Conservation (phyloP, 2,329 filamentous ascomycete genomes). For the Scytalidium sp. region DNA sequence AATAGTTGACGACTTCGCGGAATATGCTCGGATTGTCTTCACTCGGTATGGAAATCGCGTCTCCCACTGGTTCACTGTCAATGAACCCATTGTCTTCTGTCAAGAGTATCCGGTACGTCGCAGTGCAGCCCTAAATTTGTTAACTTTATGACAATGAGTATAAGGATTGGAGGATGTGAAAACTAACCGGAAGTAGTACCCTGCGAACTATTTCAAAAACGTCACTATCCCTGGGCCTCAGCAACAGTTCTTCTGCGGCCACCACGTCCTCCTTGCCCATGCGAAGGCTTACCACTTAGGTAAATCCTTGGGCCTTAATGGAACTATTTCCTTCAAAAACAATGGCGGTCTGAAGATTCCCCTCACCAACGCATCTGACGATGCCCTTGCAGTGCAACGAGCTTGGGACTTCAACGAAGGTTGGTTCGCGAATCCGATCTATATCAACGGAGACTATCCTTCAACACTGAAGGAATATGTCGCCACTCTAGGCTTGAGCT, state of each 20-base stretch:
- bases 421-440: conserved; percentile 47
- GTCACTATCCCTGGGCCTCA: conserved; percentile 32
- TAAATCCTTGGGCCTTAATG: conserved; percentile 45
- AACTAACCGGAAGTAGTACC: conserved; percentile 8
- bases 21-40: conserved; percentile 49
- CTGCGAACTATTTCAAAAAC: conserved; percentile 28
- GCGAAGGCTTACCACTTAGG: conserved; percentile 47
- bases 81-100: conserved; percentile 40
- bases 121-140: not conserved
- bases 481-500: conserved; percentile 35
- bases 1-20: conserved; percentile 44
- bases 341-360: conserved; percentile 42
- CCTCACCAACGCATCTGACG: conserved; percentile 30
- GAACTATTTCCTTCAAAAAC: conserved; percentile 37
- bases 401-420: conserved; percentile 32
- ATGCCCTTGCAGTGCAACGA: not conserved
- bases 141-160: not conserved
- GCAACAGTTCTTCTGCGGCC: conserved; percentile 30
- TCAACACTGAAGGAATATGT: conserved; percentile 40
- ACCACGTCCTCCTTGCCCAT: conserved; percentile 41
- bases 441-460: conserved; percentile 46
- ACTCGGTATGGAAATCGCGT: conserved; percentile 47
- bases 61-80: conserved; percentile 48
- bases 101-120: conserved; percentile 6
- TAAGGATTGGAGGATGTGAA: not conserved